phyloP scores from a whole-genome alignment of 495 filamentous ascomycete genomes.

The Geopyxis carbonaria region DNA sequence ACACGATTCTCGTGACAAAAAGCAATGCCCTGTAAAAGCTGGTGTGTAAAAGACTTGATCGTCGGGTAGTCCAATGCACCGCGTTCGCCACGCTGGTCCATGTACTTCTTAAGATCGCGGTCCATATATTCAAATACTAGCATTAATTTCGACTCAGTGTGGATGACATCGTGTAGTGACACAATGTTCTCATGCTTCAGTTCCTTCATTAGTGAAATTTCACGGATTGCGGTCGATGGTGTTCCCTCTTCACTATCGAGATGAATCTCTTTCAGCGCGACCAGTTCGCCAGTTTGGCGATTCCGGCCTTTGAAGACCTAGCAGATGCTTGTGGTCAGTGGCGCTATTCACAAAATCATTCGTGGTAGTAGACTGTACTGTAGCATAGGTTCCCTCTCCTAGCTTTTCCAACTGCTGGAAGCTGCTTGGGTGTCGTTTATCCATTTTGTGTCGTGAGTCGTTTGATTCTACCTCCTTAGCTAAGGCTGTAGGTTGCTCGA shows the following conservation, averaged over 20 bases:
- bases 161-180: slow-evolving; percentile 93
- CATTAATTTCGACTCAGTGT: slow-evolving; percentile 99
- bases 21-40: slow-evolving; percentile 80
- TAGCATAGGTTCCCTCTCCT: slow-evolving; percentile 97
- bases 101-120: slow-evolving; percentile 97
- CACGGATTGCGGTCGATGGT: slow-evolving; percentile 86
- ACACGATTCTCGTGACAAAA: slow-evolving; percentile 96
- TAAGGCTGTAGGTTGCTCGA: background rate
- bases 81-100: slow-evolving; percentile 75
- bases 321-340: no score
- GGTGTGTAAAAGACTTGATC: slow-evolving; percentile 97
- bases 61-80: slow-evolving; percentile 66
- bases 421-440: slow-evolving; percentile 78
- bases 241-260: slow-evolving; percentile 98
- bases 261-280: slow-evolving; percentile 97
- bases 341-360: background rate
- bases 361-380: slow-evolving; percentile 36
- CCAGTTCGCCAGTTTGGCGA: slow-evolving; percentile 84
- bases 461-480: slow-evolving; percentile 1
- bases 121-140: slow-evolving; percentile 98
- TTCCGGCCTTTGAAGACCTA: slow-evolving; percentile 98
- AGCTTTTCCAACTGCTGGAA: slow-evolving; percentile 99
- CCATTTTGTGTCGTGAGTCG: no score
- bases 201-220: slow-evolving; percentile 98
- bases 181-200: slow-evolving; percentile 97